A percentile compares a stretch with the other conserved stretches of the same genome.
Evolutionary conservation across 371 early-diverging fungal genomes (phyloP).

Genomic region (Zopfochytrium polystomum): DNA sequence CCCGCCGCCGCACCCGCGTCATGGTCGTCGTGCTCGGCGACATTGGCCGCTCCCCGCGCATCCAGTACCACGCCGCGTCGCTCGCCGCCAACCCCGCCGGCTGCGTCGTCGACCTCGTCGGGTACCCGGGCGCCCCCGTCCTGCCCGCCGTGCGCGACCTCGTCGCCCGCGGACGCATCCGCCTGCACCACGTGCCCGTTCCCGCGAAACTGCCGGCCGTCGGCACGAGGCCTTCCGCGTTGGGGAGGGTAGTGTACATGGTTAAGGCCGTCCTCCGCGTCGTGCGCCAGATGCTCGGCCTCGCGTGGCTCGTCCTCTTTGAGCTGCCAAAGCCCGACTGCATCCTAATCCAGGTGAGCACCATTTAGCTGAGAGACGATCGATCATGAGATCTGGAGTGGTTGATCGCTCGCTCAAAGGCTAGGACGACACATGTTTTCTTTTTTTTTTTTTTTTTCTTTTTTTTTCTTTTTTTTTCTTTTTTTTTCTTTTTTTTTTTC

Average conservation of each 20-base stretch:
- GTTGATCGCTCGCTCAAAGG: too few relatives aligned
- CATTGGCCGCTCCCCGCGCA: slow-evolving; percentile 91
- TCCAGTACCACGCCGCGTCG: slow-evolving; percentile 87
- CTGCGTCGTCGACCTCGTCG: slow-evolving; percentile 76
- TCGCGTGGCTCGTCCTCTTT: slow-evolving; percentile 41
- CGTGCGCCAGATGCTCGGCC: slow-evolving; percentile 40
- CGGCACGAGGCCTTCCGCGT: not conserved
- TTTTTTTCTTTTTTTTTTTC: not conserved
- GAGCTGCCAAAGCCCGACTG: slow-evolving; percentile 54
- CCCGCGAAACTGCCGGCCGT: slow-evolving; percentile 27
- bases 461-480: too few relatives aligned
- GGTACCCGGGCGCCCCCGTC: slow-evolving; percentile 63
- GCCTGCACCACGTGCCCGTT: slow-evolving; percentile 13
- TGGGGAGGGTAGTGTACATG: slow-evolving; percentile 22
- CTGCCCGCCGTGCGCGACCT: slow-evolving; percentile 5
- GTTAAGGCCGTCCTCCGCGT: slow-evolving; percentile 31
- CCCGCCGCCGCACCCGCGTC: not conserved
- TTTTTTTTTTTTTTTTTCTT: too few relatives aligned
- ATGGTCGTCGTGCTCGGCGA: slow-evolving; percentile 43
- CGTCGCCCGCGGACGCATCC: too few relatives aligned
- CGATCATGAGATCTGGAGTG: too few relatives aligned
- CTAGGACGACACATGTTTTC: not conserved
- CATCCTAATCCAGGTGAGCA: slow-evolving; percentile 79
- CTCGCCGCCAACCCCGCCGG: slow-evolving; percentile 69
- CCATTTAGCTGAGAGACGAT: not conserved